Evolutionary conservation across 176 grass and related monocot species (phyloP).

Genomic region (Eragrostis curvula): DNA sequence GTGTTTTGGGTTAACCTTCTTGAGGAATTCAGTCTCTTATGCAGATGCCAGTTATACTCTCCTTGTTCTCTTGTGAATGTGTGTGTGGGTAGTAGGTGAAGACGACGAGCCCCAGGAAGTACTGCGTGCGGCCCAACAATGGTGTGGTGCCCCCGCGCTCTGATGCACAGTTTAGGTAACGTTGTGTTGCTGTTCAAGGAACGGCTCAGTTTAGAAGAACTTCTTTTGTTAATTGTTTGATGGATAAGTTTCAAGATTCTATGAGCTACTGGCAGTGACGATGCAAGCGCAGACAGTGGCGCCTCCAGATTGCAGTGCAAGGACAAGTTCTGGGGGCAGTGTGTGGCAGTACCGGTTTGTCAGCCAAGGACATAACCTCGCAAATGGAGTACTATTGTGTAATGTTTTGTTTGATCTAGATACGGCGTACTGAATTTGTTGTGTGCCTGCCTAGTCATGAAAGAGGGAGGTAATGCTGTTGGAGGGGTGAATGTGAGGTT

Average conservation of each 20-base stretch:
- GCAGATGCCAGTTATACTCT: constrained; percentile 9
- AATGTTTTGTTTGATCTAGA: constrained; percentile 1
- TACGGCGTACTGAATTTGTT: constrained; percentile 8
- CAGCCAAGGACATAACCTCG: constrained; percentile 53
- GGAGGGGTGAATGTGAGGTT: constrained; percentile 65
- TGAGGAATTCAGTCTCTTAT: constrained; percentile 9
- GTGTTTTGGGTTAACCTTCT: constrained; percentile 13
- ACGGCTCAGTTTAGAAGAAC: not conserved
- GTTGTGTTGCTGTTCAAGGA: constrained; percentile 32
- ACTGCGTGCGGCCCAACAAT: constrained; percentile 79
- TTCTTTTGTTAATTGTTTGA: constrained; percentile 1
- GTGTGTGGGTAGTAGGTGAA: constrained; percentile 72
- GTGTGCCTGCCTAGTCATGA: constrained; percentile 50
- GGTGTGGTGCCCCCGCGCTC: constrained; percentile 66
- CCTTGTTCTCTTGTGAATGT: constrained; percentile 37
- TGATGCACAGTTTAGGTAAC: constrained; percentile 62
- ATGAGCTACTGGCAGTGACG: constrained; percentile 53
- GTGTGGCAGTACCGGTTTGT: constrained; percentile 39
- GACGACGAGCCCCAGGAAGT: constrained; percentile 84
- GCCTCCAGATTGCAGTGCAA: constrained; percentile 79
- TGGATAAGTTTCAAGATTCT: not conserved
- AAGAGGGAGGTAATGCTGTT: constrained; percentile 47
- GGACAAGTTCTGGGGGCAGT: constrained; percentile 74
- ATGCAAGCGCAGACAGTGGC: constrained; percentile 62
- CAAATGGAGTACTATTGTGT: constrained; percentile 45